These are phyloP conservation scores for Phytophthora colocasiae DNA, from an alignment of 352 stramenopile genomes.

Conservation along the genomic window DNA sequence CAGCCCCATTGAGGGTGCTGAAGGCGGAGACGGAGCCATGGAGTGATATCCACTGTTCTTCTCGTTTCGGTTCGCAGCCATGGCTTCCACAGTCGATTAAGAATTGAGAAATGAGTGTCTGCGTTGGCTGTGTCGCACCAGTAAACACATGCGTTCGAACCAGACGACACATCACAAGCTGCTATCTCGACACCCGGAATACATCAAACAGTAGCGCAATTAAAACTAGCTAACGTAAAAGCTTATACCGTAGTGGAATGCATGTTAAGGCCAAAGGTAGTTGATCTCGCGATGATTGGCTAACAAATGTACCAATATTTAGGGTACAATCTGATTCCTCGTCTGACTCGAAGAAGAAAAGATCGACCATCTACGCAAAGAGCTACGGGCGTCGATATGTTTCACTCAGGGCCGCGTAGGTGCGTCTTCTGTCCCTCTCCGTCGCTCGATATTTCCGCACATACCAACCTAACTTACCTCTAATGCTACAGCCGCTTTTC, in stretches of 20 bases:
- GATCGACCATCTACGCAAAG: constrained; percentile 21
- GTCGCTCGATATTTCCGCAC: not conserved
- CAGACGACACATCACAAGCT: constrained; percentile 18
- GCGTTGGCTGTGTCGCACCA: not conserved
- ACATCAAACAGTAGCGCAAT: too few relatives aligned
- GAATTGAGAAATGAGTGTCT: constrained; percentile 20
- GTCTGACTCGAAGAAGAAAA: constrained; percentile 32
- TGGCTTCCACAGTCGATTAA: constrained; percentile 5
- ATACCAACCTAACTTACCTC: not conserved
- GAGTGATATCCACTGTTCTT: constrained; percentile 25
- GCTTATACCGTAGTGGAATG: too few relatives aligned
- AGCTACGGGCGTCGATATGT: constrained; percentile 28
- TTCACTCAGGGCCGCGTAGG: constrained; percentile 28
- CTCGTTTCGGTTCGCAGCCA: constrained; percentile 18
- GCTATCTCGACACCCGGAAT: constrained; percentile 8
- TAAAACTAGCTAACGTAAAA: too few relatives aligned
- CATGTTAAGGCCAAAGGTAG: too few relatives aligned
- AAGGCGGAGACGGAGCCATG: constrained; percentile 18
- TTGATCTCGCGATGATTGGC: constrained; percentile 12
- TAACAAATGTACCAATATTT: constrained; percentile 9
- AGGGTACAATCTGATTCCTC: constrained; percentile 28
- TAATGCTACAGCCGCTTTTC: constrained; percentile 14
- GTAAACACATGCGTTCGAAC: constrained; percentile 28
- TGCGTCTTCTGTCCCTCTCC: constrained; percentile 2
- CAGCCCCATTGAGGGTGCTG: constrained; percentile 1